Evolutionary conservation across 2,329 filamentous ascomycete species (phyloP), one percentile per base, ranked within the genome.

Genomic region (Talaromyces sp.): DNA sequence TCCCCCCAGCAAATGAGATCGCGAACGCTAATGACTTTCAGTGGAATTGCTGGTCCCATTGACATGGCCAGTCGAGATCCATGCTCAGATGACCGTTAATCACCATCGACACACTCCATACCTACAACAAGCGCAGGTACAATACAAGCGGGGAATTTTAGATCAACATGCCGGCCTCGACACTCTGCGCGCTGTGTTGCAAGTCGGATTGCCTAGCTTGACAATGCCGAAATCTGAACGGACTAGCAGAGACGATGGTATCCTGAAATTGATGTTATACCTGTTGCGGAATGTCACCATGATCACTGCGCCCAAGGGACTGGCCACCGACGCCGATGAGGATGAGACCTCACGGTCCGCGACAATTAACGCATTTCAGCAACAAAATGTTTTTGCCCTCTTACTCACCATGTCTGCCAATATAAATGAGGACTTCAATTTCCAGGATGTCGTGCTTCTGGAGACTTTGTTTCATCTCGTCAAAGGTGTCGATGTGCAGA

Each of bases 401-500:
- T 78, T 99, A 23, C 80, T 98, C 59, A 96, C 92, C 0, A 81
- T 99, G 55, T 90, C 92, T 12, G 97, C 93, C 1, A 96, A 93
- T 66, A 93, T 97, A 80, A 91, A 91, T 37, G 92, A 97, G 44
- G 93, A 98, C 69, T 99, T 97, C 74, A 87, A 89, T 65, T 87
- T 88, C 16, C 92, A 98, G 69, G 93, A 98, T 72, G 87, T 93
- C 1, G 84, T 92, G n/a, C 77, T 97, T 23, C 85, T 99, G 77
- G 95, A 99, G 73, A 90, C 93, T 42, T 78, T 99, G 31, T 99
- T 96, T 76, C 92, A 98, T 69, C 76, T 99, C 1, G 84, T 98
- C 63, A 98, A 98, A 75, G 91, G 93, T 21, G 87, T 98, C 14
- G 88, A 96, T 73, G 83, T 89, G 2, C 85, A 89, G 64, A 91